Percentiles rank a stretch among this genome's conserved stretches.
Evolutionary conservation across 768 basidiomycete species (phyloP).

Genomic region (Agaricus bisporus): DNA sequence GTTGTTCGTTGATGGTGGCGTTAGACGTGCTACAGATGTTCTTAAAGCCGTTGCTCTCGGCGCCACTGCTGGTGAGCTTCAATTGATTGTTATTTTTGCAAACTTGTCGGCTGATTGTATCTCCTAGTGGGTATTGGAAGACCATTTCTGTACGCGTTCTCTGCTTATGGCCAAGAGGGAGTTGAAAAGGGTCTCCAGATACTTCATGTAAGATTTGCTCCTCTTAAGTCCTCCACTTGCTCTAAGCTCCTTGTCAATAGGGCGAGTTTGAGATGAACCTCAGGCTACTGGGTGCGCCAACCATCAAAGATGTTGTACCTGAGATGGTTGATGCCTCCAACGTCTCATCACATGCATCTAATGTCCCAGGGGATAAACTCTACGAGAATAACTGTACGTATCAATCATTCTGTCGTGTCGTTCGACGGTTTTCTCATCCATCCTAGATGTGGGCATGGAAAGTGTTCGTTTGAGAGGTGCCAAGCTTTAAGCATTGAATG

Average conservation of each 20-base stretch:
- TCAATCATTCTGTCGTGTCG: conserved; percentile 41
- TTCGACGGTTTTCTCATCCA: background rate
- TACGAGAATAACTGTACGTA: conserved; percentile 78
- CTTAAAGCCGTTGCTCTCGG: conserved; percentile 85
- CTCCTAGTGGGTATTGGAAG: conserved; percentile 70
- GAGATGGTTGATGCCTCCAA: conserved; percentile 87
- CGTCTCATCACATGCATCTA: conserved; percentile 55
- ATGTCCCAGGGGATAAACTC: conserved; percentile 68
- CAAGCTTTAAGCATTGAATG: conserved; percentile 18
- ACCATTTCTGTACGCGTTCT: conserved; percentile 86
- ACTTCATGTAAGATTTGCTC: conserved; percentile 43
- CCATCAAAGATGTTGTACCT: conserved; percentile 71
- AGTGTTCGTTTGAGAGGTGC: conserved; percentile 23
- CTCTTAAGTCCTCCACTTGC: background rate
- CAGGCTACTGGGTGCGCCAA: conserved; percentile 83
- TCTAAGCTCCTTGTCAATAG: conserved; percentile 30
- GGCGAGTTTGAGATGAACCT: conserved; percentile 99
- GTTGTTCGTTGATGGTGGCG: conserved; percentile 91
- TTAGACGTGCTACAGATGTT: conserved; percentile 84
- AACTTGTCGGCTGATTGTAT: background rate
- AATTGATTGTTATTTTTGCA: background rate
- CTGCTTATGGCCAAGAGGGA: conserved; percentile 83
- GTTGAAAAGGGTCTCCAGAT: conserved; percentile 81
- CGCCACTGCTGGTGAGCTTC: conserved; percentile 67
- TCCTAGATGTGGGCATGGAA: conserved; percentile 31